Evolutionary conservation across 1,139 yeast genomes (phyloP).

Genomic region (Kodamaea arcana): DNA sequence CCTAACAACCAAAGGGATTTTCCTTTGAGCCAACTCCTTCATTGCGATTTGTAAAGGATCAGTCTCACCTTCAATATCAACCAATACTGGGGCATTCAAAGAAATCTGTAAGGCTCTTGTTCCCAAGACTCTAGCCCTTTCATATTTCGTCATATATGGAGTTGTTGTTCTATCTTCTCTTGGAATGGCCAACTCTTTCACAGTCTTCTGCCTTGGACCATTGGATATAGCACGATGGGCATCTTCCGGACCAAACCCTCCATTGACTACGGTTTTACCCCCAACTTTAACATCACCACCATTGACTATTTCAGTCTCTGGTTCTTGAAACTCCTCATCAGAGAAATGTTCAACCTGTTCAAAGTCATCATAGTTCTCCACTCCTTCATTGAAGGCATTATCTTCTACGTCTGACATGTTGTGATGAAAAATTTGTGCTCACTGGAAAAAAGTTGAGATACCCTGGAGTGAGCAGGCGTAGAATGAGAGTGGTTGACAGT

Average conservation of each 20-base stretch:
- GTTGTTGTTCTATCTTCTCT: constrained; percentile 88
- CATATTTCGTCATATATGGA: constrained; percentile 98
- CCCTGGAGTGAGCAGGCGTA: no score
- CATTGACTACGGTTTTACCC: constrained; percentile 67
- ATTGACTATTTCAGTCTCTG: constrained; percentile 22
- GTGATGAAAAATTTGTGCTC: constrained; percentile 5
- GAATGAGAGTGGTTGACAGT: no score
- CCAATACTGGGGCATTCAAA: constrained; percentile 97
- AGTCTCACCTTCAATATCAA: constrained; percentile 97
- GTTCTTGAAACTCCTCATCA: constrained; percentile 53
- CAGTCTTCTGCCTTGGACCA: constrained; percentile 56
- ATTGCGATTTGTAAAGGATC: constrained; percentile 98
- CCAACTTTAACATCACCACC: constrained; percentile 59
- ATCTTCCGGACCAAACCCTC: constrained; percentile 61
- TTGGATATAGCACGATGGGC: constrained; percentile 22
- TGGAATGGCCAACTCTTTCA: constrained; percentile 82
- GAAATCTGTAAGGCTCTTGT: constrained; percentile 95
- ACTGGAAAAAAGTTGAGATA: no score
- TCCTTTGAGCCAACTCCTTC: constrained; percentile 92
- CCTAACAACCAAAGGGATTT: constrained; percentile 92
- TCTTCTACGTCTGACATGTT: constrained; percentile 50
- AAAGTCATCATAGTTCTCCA: constrained; percentile 76
- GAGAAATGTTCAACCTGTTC: constrained; percentile 75
- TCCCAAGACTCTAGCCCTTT: constrained; percentile 93
- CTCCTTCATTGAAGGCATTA: constrained; percentile 68